A percentile compares a stretch with the other conserved stretches of the same genome.
phyloP scores from a whole-genome alignment of 2,329 filamentous ascomycete species.

The Lasiodiplodia hormozganensis region DNA sequence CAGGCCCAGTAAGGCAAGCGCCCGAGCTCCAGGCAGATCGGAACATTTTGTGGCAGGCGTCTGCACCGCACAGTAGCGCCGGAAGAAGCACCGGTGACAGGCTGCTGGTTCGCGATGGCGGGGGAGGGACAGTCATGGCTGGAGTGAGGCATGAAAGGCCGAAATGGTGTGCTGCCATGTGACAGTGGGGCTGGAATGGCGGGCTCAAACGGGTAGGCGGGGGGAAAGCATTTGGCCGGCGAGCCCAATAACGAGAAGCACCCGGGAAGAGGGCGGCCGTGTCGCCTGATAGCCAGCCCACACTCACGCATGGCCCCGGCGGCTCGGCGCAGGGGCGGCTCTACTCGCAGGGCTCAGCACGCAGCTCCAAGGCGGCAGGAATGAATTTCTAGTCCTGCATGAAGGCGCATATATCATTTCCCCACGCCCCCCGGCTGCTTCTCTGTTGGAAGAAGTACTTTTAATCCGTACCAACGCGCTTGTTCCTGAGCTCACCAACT shows the following conservation, averaged over 20 bases:
- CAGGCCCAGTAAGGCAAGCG: not conserved
- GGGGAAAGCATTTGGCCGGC: not conserved
- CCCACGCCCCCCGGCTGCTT: not conserved
- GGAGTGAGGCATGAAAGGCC: not conserved
- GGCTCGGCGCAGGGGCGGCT: conserved; percentile 19
- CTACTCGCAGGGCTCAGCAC: conserved; percentile 1
- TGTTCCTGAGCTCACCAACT: not conserved
- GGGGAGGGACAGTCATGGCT: not conserved
- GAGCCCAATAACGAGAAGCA: conserved; percentile 1
- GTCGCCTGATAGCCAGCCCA: conserved; percentile 20
- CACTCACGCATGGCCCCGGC: conserved; percentile 15
- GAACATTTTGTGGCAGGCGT: not conserved
- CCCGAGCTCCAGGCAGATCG: not conserved
- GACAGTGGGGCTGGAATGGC: conserved; percentile 17
- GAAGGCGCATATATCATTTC: conserved; percentile 12
- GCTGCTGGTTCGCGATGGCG: not conserved
- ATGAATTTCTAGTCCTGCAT: not conserved
- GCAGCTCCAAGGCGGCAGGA: not conserved
- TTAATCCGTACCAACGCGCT: not conserved
- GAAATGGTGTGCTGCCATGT: conserved; percentile 25
- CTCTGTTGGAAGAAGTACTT: not conserved
- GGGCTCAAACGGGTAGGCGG: conserved; percentile 16
- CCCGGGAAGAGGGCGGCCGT: conserved; percentile 10
- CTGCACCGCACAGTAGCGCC: not conserved
- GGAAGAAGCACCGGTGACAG: conserved; percentile 21